These are phyloP conservation scores for Aureobasidium vineae DNA, from an alignment of 2,329 filamentous ascomycete species.

Conservation along the genomic window DNA sequence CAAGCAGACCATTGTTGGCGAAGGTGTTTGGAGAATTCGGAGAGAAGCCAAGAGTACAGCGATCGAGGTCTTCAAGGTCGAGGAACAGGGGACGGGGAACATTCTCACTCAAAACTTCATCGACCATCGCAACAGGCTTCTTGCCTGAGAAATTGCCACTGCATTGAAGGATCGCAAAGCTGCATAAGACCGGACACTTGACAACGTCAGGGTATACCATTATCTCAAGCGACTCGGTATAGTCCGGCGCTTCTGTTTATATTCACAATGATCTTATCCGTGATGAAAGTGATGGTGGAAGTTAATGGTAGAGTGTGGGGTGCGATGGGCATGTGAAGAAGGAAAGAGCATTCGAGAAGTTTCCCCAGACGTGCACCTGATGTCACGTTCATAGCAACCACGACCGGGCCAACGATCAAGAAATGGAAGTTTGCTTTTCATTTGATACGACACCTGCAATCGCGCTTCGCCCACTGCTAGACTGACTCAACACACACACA, in stretches of 20 bases:
- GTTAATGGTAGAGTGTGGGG: conserved; percentile 10
- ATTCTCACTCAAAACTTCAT: conserved; percentile 73
- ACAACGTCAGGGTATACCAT: not conserved
- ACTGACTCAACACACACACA: not conserved
- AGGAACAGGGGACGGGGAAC: conserved; percentile 70
- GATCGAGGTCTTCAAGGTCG: conserved; percentile 72
- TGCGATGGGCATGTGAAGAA: not conserved
- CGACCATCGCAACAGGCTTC: conserved; percentile 21
- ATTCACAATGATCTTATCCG: not conserved
- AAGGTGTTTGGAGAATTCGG: conserved; percentile 81
- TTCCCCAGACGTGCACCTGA: conserved; percentile 13
- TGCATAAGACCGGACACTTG: too few species aligned
- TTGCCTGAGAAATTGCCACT: conserved; percentile 2
- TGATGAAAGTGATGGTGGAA: not conserved
- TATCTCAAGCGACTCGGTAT: not conserved
- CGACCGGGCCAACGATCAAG: not conserved
- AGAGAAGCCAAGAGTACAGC: conserved; percentile 55
- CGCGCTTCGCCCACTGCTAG: not conserved
- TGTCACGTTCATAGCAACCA: conserved; percentile 6
- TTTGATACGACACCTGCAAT: not conserved
- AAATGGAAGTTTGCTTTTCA: conserved; percentile 3
- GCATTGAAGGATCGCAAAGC: not conserved
- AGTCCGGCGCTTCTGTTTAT: not conserved
- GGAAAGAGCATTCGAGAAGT: conserved; percentile 14
- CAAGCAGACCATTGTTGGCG: conserved; percentile 55